A percentile compares a stretch with the other conserved stretches of the same genome.
Evolutionary conservation across 305 asterid genomes (phyloP).

Genomic region (Rubia balearica): DNA sequence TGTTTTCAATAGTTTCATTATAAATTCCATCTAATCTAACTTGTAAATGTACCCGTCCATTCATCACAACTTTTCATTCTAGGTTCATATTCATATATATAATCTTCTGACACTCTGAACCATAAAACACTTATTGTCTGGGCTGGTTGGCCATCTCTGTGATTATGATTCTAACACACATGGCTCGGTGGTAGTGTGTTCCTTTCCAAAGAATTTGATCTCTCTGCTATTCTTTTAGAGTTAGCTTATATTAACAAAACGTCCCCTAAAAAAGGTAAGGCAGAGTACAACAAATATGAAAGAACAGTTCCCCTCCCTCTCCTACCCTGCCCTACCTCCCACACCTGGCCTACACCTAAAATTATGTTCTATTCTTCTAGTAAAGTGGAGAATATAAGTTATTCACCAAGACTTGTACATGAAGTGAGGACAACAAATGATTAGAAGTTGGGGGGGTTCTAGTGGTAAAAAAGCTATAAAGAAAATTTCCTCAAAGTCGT

Average conservation of each 20-base stretch:
- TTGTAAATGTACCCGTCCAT: too few species aligned
- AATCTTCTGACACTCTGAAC: neutral
- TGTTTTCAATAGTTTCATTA: neutral
- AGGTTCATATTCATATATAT: too few species aligned
- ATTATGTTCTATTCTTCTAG: constrained; percentile 19
- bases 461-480: constrained; percentile 20
- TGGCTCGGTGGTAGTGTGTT: constrained; percentile 17
- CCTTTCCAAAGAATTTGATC: constrained; percentile 20
- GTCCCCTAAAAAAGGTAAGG: constrained; percentile 29
- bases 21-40: too few species aligned
- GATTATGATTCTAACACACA: constrained; percentile 21
- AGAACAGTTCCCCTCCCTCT: neutral
- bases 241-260: constrained; percentile 24
- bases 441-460: constrained; percentile 10
- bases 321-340: neutral
- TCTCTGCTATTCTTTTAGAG: constrained; percentile 4
- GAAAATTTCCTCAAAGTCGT: constrained; percentile 21
- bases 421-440: constrained; percentile 13
- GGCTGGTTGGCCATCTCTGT: constrained; percentile 4
- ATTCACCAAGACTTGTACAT: constrained; percentile 12
- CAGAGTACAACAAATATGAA: constrained; percentile 30
- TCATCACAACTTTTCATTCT: too few species aligned
- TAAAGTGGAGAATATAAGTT: constrained; percentile 34
- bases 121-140: constrained; percentile 5
- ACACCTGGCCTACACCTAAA: neutral